These are phyloP conservation scores for Globisporangium spinosum DNA, from an alignment of 352 stramenopile genomes.

Conservation along the genomic window DNA sequence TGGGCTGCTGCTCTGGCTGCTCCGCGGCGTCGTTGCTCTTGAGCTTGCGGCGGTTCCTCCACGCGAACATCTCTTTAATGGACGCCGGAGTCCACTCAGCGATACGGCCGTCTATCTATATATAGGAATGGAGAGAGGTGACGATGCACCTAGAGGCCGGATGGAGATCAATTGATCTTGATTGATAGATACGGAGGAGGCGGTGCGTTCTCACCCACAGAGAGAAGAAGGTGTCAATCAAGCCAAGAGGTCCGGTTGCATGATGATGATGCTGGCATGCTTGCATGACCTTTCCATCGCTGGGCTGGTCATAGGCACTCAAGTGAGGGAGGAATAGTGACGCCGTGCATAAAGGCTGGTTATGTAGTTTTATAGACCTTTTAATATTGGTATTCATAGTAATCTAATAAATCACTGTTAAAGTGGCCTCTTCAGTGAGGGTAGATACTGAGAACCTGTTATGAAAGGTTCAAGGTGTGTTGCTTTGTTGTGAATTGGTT, in stretches of 20 bases:
- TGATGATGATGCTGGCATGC: background rate
- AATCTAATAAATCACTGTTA: background rate
- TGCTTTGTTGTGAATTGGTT: background rate
- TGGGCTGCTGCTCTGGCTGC: background rate
- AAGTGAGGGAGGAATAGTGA: background rate
- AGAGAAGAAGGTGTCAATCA: background rate
- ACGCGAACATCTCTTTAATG: constrained; percentile 7
- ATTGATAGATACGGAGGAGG: background rate
- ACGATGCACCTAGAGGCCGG: background rate
- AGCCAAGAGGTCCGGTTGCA: constrained; percentile 5
- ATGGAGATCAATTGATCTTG: background rate
- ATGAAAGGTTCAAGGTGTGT: background rate
- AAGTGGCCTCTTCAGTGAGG: background rate
- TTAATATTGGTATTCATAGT: background rate
- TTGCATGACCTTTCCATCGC: background rate
- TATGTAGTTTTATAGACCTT: background rate
- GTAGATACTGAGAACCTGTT: background rate
- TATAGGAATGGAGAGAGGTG: background rate
- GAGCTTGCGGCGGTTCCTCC: constrained; percentile 15
- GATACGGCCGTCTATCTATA: background rate
- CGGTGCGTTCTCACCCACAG: background rate
- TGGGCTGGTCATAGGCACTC: background rate
- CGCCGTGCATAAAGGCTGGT: background rate
- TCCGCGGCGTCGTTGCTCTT: constrained; percentile 1
- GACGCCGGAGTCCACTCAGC: background rate